phyloP scores from a whole-genome alignment of 768 basidiomycete genomes.

The Rhodotorula babjevae region DNA sequence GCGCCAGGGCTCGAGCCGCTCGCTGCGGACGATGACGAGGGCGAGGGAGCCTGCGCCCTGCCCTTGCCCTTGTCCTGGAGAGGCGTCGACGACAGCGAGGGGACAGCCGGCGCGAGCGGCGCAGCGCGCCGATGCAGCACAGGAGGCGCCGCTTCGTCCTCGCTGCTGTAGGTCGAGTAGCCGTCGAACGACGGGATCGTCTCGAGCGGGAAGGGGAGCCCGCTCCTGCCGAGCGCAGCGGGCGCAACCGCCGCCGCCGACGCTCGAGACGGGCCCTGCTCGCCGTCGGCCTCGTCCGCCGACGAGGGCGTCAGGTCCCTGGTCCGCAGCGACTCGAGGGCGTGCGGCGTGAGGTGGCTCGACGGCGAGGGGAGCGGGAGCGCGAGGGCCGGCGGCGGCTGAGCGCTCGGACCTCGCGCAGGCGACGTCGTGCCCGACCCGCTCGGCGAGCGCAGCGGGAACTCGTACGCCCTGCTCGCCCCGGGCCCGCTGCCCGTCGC shows the following conservation, averaged over 20 bases:
- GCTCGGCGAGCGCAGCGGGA: background rate
- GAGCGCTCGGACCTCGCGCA: no score
- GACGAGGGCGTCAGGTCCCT: background rate
- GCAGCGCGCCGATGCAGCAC: no score
- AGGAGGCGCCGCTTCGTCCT: background rate
- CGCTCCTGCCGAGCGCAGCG: no score
- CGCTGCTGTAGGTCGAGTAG: slow-evolving; percentile 14
- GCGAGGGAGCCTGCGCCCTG: background rate
- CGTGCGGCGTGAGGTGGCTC: background rate
- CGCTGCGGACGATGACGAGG: background rate
- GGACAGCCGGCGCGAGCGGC: background rate
- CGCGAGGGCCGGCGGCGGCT: background rate
- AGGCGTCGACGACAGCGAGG: background rate
- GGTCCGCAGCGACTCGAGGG: no score
- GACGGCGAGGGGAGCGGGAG: no score
- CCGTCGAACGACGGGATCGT: background rate
- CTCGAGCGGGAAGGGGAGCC: background rate
- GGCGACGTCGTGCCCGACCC: background rate
- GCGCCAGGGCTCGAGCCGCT: no score
- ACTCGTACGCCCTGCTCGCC: background rate
- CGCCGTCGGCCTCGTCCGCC: background rate
- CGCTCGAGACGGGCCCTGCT: background rate
- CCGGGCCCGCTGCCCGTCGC: no score
- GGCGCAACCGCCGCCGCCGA: no score
- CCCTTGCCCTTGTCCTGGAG: background rate